These are phyloP conservation scores for Trifolium dubium DNA, from an alignment of 306 rosid species.

Conservation along the genomic window DNA sequence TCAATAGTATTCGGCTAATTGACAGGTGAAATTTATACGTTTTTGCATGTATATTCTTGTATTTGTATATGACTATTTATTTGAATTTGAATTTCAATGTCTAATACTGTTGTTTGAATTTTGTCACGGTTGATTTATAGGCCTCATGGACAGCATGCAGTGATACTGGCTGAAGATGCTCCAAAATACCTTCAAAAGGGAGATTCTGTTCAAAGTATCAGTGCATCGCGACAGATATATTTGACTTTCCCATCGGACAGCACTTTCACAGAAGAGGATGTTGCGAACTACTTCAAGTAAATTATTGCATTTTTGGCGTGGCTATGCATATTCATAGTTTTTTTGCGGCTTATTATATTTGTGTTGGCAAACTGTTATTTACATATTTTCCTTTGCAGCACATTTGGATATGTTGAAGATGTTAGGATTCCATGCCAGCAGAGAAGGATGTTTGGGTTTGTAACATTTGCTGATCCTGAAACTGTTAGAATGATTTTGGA, in stretches of 20 bases:
- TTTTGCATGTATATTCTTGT: background rate
- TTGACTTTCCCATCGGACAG: conserved; percentile 95
- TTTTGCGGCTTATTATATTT: conserved; percentile 14
- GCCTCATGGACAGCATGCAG: conserved; percentile 94
- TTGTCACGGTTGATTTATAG: conserved; percentile 50
- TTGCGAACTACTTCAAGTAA: conserved; percentile 81
- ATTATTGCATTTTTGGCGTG: background rate
- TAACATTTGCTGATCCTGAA: conserved; percentile 69
- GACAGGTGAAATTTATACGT: conserved; percentile 58
- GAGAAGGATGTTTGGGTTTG: conserved; percentile 93
- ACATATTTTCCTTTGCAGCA: conserved; percentile 48
- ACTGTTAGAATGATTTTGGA: conserved; percentile 73
- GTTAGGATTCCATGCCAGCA: conserved; percentile 90
- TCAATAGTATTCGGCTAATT: conserved; percentile 68
- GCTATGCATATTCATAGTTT: background rate
- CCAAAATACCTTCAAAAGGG: conserved; percentile 53
- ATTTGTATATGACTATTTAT: background rate
- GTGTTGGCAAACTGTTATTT: conserved; percentile 4
- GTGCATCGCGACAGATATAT: conserved; percentile 82
- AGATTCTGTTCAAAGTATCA: conserved; percentile 66
- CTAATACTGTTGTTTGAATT: conserved; percentile 9
- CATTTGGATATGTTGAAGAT: conserved; percentile 85
- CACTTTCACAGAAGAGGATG: conserved; percentile 91
- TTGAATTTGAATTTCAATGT: background rate
- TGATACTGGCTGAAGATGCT: conserved; percentile 78